These are phyloP conservation scores for Chrysosporium keratinophilum DNA, from an alignment of 2,329 filamentous ascomycete genomes.

Conservation along the genomic window DNA sequence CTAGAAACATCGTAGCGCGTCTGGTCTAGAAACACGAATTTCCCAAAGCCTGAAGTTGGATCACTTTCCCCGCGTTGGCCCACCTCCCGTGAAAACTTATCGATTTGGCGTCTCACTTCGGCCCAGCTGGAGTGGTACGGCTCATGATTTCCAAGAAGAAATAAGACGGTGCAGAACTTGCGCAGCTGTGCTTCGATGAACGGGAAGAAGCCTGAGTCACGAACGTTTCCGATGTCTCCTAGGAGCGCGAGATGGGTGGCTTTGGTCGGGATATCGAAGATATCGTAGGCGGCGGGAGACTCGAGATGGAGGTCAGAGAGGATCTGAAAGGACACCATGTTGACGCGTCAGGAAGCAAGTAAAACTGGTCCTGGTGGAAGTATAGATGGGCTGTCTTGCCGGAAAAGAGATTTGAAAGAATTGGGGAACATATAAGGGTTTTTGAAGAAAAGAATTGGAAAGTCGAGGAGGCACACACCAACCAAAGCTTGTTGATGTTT, in stretches of 20 bases:
- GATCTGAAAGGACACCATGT: slow-evolving; percentile 32
- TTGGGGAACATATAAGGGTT: too few relatives aligned
- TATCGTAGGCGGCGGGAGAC: slow-evolving; percentile 40
- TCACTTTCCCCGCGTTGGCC: slow-evolving; percentile 11
- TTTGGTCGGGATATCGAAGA: slow-evolving; percentile 39
- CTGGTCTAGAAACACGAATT: slow-evolving; percentile 36
- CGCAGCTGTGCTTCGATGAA: slow-evolving; percentile 43
- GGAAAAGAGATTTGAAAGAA: too few relatives aligned
- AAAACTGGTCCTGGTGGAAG: too few relatives aligned
- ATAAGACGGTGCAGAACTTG: slow-evolving; percentile 42
- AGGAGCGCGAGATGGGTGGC: slow-evolving; percentile 47
- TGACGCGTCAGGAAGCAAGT: background rate
- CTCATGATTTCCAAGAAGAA: slow-evolving; percentile 50
- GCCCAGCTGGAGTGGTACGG: slow-evolving; percentile 34
- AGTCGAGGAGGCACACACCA: too few relatives aligned
- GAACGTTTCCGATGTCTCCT: slow-evolving; percentile 46
- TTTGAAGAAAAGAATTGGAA: too few relatives aligned
- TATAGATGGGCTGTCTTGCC: too few relatives aligned
- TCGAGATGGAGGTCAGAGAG: slow-evolving; percentile 51
- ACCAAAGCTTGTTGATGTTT: too few relatives aligned
- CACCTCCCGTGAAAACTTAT: slow-evolving; percentile 21
- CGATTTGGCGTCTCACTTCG: slow-evolving; percentile 19
- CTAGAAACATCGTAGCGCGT: slow-evolving; percentile 31
- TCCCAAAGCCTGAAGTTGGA: slow-evolving; percentile 17
- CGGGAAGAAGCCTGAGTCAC: slow-evolving; percentile 35